Base-by-base conservation (phyloP, 139 green algal genomes). In the Micractinium conductrix region DNA sequence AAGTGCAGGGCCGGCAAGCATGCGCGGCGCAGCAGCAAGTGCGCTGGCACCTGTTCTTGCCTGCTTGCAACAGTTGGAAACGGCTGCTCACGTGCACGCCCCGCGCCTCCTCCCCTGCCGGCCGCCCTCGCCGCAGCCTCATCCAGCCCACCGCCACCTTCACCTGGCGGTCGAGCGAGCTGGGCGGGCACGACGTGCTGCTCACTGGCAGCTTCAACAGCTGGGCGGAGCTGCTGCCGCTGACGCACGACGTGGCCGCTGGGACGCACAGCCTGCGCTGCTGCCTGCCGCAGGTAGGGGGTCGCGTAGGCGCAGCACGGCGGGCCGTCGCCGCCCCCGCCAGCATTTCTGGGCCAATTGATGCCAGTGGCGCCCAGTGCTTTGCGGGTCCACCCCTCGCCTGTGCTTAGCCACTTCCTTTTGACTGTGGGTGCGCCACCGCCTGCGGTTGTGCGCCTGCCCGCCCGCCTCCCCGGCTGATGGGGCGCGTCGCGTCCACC, bases 191-290 rank as follows among this genome's bases (percentile, higher is more conserved):
- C 19, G 81, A 91, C 37, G 81, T 94, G 35, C 82, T 90, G 42
- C 76, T 94, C 14, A 86, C 89, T 9, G 91, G 91, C 19, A 82
- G 88, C 58, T 94, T 89, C 75, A 86, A 72, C 72, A 82, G 33
- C 28, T 94, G 89, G 89, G 75, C 80, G 37, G 89, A 91, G 44
- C 81, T 93, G 37, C 17, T 91, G n/a, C 89, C 89, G 12, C 82
- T 93, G 37, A 22, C 45, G 33, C 45, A n/a, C 5, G 63, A 91
- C 50, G 26, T 50, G 0, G 35, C 37, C 12, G 58, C 38, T 1
- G 80, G 78, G 2, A 24, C 44, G 12, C 89, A 89, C 75, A 72
- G 22, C 26, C 74, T 92, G 60, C 44, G 70, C 63, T 90, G 83
- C 53, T 93, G 89, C 80, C 63, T 93, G 60, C 74, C 80, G 58